Percentiles rank a stretch among this genome's conserved stretches.
These are phyloP conservation scores for Streptanthus diversifolius DNA, from an alignment of 345 rosid genomes.

Conservation along the genomic window DNA sequence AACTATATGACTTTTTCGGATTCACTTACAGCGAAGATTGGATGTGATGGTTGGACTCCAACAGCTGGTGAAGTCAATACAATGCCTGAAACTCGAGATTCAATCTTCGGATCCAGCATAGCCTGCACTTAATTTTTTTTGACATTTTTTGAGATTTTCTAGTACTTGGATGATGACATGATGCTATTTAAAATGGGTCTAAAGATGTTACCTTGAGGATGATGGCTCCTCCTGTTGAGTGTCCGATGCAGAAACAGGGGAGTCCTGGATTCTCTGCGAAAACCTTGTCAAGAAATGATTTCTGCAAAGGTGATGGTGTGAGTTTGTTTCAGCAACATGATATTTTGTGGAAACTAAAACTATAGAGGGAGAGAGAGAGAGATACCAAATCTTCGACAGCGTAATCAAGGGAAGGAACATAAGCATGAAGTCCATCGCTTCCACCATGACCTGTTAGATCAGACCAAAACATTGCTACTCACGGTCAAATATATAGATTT, in stretches of 20 bases:
- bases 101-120: conserved; percentile 58
- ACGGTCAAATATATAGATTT: background rate
- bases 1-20: background rate
- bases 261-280: conserved; percentile 60
- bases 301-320: conserved; percentile 40
- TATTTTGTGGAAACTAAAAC: background rate
- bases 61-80: conserved; percentile 92
- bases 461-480: background rate
- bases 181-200: background rate
- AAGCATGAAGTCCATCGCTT: conserved; percentile 88
- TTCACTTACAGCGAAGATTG: conserved; percentile 56
- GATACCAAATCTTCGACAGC: conserved; percentile 73
- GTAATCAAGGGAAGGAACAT: conserved; percentile 79
- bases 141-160: background rate
- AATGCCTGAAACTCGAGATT: conserved; percentile 56
- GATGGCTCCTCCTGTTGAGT: conserved; percentile 92
- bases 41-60: conserved; percentile 94
- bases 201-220: conserved; percentile 59
- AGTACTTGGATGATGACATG: background rate
- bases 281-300: conserved; percentile 61
- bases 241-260: conserved; percentile 91
- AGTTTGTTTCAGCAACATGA: background rate
- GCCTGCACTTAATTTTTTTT: conserved; percentile 44
- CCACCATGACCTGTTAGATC: conserved; percentile 80
- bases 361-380: background rate